A percentile compares a stretch with the other conserved stretches of the same genome.
Evolutionary conservation across 345 rosid species (phyloP).

Genomic region (Eucalyptus shirleyi): DNA sequence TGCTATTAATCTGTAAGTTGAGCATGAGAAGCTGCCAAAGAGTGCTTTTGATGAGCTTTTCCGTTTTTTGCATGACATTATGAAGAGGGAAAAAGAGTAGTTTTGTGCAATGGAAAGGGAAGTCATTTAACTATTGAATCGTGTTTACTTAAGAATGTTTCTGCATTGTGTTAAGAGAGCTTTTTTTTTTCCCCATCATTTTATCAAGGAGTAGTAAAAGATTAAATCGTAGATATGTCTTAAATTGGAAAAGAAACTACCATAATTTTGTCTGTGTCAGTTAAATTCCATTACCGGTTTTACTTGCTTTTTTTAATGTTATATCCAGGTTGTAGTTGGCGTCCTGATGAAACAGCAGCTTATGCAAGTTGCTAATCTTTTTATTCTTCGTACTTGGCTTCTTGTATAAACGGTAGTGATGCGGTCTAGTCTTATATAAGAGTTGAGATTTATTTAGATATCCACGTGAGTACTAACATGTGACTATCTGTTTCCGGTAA

Average conservation of each 20-base stretch:
- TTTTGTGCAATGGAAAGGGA: neutral
- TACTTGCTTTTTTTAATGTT: neutral
- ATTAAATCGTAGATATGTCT: neutral
- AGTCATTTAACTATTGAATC: neutral
- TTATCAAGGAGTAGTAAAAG: neutral
- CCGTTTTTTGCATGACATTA: neutral
- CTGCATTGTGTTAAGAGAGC: neutral
- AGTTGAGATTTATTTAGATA: neutral
- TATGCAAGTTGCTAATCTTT: neutral
- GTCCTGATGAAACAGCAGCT: neutral
- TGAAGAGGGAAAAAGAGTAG: neutral
- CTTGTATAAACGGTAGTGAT: neutral
- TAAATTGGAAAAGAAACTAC: neutral
- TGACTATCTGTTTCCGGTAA: neutral
- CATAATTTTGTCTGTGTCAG: neutral
- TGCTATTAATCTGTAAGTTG: neutral
- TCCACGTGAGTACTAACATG: neutral
- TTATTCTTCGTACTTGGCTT: neutral
- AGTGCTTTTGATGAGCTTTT: neutral
- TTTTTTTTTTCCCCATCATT: too few species aligned
- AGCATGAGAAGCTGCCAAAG: neutral
- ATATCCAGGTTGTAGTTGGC: neutral
- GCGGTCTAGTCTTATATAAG: neutral
- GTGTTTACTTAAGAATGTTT: neutral
- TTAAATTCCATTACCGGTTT: neutral